Evolutionary conservation across 768 basidiomycete genomes (phyloP).

Genomic region (Suillus hirtellus): DNA sequence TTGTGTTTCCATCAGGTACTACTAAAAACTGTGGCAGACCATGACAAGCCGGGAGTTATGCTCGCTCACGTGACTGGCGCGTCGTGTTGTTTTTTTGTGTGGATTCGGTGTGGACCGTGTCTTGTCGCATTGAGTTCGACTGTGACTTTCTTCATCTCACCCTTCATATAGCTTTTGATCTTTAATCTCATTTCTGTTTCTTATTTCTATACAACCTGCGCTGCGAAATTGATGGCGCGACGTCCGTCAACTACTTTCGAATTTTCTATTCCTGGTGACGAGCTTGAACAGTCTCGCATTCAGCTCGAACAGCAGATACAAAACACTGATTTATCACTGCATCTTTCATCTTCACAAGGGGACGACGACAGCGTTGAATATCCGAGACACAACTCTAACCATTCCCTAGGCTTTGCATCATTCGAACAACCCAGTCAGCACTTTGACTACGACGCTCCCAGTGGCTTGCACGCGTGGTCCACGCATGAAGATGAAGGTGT

Average conservation of each 20-base stretch:
- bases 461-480: conserved; percentile 56
- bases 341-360: conserved; percentile 56
- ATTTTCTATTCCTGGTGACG: conserved; percentile 66
- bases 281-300: conserved; percentile 74
- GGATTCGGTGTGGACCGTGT: conserved; percentile 6
- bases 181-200: conserved; percentile 17
- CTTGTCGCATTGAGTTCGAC: background rate
- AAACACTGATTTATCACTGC: conserved; percentile 69
- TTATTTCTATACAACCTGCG: conserved; percentile 19
- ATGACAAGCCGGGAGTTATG: background rate
- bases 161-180: conserved; percentile 12
- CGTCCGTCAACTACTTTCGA: conserved; percentile 35
- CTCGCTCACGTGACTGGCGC: conserved; percentile 33
- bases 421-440: conserved; percentile 62
- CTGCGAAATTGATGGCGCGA: conserved; percentile 27
- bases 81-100: conserved; percentile 17
- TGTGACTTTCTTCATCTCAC: conserved; percentile 10
- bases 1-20: conserved; percentile 62
- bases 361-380: conserved; percentile 63
- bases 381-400: conserved; percentile 67
- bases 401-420: conserved; percentile 58
- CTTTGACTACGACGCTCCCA: conserved; percentile 53
- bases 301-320: conserved; percentile 79
- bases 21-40: conserved; percentile 3
- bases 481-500: conserved; percentile 68